phyloP scores from a whole-genome alignment of 2,329 filamentous ascomycete genomes.

The Fusarium sp. region DNA sequence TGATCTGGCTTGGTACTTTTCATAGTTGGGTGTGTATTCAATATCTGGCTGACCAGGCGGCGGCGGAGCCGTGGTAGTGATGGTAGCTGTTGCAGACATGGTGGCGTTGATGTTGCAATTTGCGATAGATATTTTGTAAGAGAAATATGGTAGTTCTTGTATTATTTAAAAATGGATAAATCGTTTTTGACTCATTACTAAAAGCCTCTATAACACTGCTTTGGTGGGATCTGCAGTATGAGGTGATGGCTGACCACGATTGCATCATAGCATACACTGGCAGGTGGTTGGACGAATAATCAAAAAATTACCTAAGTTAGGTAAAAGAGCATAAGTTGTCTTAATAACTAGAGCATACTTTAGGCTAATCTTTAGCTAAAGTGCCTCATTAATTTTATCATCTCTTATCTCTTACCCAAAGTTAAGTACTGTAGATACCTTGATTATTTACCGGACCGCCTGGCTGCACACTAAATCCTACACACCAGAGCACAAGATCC shows the following conservation, averaged over 20 bases:
- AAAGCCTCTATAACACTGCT: neutral
- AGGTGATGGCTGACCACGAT: constrained; percentile 23
- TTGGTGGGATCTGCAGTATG: constrained; percentile 15
- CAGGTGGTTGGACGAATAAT: too few relatives aligned
- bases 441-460: too few relatives aligned
- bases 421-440: too few relatives aligned
- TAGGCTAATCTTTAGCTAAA: too few relatives aligned
- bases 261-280: constrained; percentile 16
- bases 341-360: too few relatives aligned
- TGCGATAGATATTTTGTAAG: neutral
- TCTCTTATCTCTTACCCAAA: too few relatives aligned
- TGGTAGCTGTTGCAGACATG: constrained; percentile 25
- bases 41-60: constrained; percentile 38
- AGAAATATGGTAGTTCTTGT: neutral
- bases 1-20: constrained; percentile 14
- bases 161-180: neutral
- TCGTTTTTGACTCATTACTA: constrained; percentile 4
- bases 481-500: neutral
- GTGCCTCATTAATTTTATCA: too few relatives aligned
- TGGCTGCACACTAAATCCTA: neutral
- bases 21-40: constrained; percentile 28
- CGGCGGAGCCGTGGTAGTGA: constrained; percentile 9
- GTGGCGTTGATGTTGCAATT: neutral
- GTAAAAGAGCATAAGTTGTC: too few relatives aligned
- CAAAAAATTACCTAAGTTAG: too few relatives aligned